Percentiles rank a stretch among this genome's conserved stretches.
Evolutionary conservation across 129 eudicot genomes (phyloP).

Genomic region (Apium graveolens): DNA sequence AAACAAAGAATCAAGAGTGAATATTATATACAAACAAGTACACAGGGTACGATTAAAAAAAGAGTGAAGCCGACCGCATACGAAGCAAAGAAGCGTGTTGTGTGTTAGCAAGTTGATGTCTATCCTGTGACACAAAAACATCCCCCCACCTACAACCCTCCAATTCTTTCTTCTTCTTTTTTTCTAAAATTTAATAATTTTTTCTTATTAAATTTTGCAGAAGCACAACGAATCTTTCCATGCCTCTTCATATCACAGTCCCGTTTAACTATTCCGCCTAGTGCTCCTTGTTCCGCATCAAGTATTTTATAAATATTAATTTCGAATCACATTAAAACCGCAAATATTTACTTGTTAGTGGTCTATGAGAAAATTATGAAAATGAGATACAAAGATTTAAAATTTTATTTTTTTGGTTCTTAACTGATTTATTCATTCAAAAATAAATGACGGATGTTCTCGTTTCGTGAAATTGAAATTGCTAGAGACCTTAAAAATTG

Average conservation of each 20-base stretch:
- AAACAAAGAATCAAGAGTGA: not conserved
- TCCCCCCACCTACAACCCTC: not conserved
- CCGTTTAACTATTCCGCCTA: not conserved
- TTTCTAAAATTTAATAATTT: not conserved
- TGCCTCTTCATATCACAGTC: not conserved
- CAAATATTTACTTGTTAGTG: too few species aligned
- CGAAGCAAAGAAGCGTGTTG: not conserved
- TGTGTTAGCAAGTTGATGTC: not conserved
- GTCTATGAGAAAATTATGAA: too few species aligned
- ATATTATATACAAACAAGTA: not conserved
- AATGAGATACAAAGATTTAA: too few species aligned
- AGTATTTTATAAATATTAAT: too few species aligned
- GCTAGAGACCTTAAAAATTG: too few species aligned
- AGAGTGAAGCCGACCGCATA: not conserved
- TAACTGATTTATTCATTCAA: too few species aligned
- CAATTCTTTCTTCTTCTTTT: not conserved
- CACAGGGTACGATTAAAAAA: not conserved
- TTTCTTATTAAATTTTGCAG: not conserved
- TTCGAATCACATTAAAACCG: too few species aligned
- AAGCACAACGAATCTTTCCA: not conserved
- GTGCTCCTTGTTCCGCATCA: too few species aligned
- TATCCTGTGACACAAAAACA: not conserved
- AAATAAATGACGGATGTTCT: too few species aligned
- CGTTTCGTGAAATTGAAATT: too few species aligned
- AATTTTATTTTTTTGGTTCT: too few species aligned